These are phyloP conservation scores for Trapa incisa DNA, from an alignment of 345 rosid species.

Conservation along the genomic window DNA sequence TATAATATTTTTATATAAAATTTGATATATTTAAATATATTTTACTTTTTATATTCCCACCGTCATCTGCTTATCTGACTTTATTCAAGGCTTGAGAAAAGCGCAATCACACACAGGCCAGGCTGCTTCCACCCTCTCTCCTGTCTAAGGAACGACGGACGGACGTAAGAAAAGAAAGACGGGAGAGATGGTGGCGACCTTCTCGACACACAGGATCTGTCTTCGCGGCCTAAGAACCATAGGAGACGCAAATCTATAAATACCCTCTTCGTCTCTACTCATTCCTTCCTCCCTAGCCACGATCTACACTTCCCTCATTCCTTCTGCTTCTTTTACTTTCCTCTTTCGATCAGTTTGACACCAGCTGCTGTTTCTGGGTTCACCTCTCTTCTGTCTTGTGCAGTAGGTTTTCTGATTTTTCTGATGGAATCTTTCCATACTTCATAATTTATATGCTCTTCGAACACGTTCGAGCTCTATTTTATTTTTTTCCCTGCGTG, in stretches of 20 bases:
- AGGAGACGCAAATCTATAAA: neutral
- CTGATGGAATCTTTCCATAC: slow-evolving; percentile 13
- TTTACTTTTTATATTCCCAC: no score
- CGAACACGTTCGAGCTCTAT: no score
- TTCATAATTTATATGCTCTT: no score
- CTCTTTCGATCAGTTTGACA: slow-evolving; percentile 7
- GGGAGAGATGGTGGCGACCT: neutral
- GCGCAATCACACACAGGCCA: no score
- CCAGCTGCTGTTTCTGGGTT: slow-evolving; percentile 21
- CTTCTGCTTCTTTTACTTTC: neutral
- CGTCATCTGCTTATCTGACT: no score
- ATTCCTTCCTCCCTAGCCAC: slow-evolving; percentile 31
- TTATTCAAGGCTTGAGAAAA: no score
- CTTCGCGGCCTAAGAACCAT: neutral
- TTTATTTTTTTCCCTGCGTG: neutral
- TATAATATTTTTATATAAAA: no score
- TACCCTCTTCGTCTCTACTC: neutral
- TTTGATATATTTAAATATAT: no score
- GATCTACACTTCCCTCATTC: slow-evolving; percentile 49
- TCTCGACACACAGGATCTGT: slow-evolving; percentile 3
- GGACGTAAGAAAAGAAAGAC: neutral
- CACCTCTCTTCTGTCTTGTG: neutral
- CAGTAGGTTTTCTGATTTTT: neutral
- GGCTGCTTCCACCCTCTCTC: neutral
- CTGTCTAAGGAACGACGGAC: no score